These are phyloP conservation scores for Nannochloropsis granulata DNA, from an alignment of 108 stramenopile genomes.

Conservation along the genomic window DNA sequence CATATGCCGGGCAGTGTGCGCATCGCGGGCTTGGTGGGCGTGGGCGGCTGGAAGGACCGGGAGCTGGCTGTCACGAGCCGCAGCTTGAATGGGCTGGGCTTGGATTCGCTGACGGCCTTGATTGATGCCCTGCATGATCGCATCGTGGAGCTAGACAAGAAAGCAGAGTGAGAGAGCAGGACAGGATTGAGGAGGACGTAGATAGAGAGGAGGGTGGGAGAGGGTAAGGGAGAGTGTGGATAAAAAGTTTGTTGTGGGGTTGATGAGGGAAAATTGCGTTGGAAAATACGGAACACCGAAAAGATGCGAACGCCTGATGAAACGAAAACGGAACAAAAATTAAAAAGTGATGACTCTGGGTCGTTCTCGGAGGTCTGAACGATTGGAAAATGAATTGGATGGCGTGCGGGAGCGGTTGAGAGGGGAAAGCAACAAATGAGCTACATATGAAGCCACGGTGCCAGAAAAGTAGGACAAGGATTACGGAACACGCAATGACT, in stretches of 20 bases:
- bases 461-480: no score
- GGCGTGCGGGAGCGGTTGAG: no score
- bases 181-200: neutral
- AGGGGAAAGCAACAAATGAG: no score
- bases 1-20: neutral
- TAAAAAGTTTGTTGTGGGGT: neutral
- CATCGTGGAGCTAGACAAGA: neutral
- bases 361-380: no score
- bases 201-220: neutral
- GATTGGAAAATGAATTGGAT: no score
- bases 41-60: neutral
- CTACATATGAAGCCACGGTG: no score
- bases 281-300: no score
- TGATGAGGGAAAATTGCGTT: no score
- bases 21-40: neutral
- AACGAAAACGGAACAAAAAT: neutral
- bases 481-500: neutral
- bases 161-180: neutral
- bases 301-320: neutral
- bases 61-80: neutral
- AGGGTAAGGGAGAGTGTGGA: neutral
- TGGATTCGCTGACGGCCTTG: neutral
- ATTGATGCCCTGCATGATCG: neutral
- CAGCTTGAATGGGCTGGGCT: neutral
- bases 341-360: no score